phyloP scores from a whole-genome alignment of 345 rosid species.

The Citropsis articulata region DNA sequence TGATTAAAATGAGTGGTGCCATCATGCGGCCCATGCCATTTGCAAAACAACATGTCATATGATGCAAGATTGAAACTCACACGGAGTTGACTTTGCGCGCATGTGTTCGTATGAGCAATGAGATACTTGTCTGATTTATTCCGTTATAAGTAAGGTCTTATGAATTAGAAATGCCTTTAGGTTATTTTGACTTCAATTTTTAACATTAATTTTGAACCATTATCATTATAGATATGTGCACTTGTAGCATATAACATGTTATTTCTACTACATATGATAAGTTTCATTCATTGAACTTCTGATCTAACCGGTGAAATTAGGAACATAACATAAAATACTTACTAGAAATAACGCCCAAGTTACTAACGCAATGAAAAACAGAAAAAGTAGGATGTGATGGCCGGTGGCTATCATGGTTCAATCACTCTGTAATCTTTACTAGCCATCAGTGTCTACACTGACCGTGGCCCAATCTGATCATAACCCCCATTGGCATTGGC shows the following conservation, averaged over 20 bases:
- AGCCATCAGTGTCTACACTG: not conserved
- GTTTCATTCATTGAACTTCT: not conserved
- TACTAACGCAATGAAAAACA: no score
- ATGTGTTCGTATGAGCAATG: not conserved
- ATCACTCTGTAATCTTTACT: conserved; percentile 20
- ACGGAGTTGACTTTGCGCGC: no score
- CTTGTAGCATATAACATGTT: not conserved
- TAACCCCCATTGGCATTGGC: not conserved
- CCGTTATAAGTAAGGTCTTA: not conserved
- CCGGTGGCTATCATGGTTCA: conserved; percentile 21
- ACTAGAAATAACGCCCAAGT: not conserved
- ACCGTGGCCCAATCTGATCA: conserved; percentile 14
- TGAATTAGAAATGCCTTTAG: no score
- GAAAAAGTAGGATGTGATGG: not conserved
- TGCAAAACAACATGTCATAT: not conserved
- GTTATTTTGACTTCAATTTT: no score
- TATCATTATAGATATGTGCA: not conserved
- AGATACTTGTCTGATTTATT: not conserved
- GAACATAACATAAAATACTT: not conserved
- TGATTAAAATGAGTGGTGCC: not conserved
- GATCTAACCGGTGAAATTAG: not conserved
- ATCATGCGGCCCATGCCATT: not conserved
- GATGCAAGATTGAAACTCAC: not conserved
- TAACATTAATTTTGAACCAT: no score
- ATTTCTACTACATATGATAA: not conserved